phyloP scores from a whole-genome alignment of 352 stramenopile genomes.

The Globisporangium irregulare region DNA sequence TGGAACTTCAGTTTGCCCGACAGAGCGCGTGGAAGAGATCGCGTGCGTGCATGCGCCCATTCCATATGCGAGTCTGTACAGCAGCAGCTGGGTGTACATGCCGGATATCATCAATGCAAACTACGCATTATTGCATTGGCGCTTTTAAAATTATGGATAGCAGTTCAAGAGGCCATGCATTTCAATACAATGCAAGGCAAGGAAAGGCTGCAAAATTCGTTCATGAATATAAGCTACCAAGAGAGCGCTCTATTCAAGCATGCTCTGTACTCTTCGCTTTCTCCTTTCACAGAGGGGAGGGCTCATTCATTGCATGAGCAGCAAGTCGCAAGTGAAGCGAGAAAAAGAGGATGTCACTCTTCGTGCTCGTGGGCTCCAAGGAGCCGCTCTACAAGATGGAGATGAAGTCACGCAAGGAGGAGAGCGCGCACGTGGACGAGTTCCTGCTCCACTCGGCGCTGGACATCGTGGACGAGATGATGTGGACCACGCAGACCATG shows the following conservation, averaged over 20 bases:
- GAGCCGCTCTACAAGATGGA: slow-evolving; percentile 88
- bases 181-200: not conserved
- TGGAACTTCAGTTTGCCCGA: slow-evolving; percentile 1
- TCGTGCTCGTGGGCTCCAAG: slow-evolving; percentile 83
- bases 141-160: not conserved
- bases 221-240: not conserved
- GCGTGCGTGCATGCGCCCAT: not conserved
- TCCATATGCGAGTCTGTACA: not conserved
- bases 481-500: slow-evolving; percentile 93
- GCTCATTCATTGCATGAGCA: not conserved
- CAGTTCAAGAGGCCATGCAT: not conserved
- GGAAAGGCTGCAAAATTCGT: not conserved
- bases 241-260: slow-evolving; percentile 6
- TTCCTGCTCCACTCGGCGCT: slow-evolving; percentile 98
- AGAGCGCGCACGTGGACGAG: slow-evolving; percentile 93
- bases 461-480: slow-evolving; percentile 95
- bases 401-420: slow-evolving; percentile 74
- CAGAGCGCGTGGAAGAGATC: not conserved
- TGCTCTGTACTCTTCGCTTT: not conserved
- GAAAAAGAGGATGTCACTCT: slow-evolving; percentile 60
- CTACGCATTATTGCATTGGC: no score
- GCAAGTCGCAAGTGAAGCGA: not conserved
- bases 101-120: no score
- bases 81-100: not conserved
- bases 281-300: not conserved